Evolutionary conservation across 441 rosid genomes (phyloP), one percentile per base, ranked within the genome.

Genomic region (Syzygium syzygioides): DNA sequence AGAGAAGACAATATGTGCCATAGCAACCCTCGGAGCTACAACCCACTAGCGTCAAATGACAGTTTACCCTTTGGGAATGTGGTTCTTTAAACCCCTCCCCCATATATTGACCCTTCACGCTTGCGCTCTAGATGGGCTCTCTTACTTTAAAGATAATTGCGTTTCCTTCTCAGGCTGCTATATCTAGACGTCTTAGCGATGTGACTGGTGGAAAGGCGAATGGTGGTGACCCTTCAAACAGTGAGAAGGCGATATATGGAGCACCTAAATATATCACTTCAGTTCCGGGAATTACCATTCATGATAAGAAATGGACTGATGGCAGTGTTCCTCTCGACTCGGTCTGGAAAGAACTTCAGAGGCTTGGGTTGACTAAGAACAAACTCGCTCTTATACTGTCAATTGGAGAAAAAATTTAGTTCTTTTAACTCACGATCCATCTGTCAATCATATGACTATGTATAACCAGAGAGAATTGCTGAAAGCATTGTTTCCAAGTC

Each of bases 271-370:
- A 59, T 86, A 17, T 86, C 83, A 86, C 86, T 89, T 92, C 90
- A 88, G 91, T 92, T 89, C 89, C 89, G 45, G 97, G 95, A 41
- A 93, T 98, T 79, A 93, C 93, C 64, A 91, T 95, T 62, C 98
- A 96, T 88, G 99, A 96, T 71, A 92, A 90, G 95, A 98, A 95
- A 93, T 98, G 99, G 99, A 96, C 98, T 3, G 97, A 96, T 92
- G 98, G 97, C 60, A 96, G 97, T 87, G 92, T 95, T 88, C 89
- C 97, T 26, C 91, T 95, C 87, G 95, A 93, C 87, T 90, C 88
- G 1, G 92, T 96, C 68, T 94, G 97, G 60, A 86, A 92, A 48
- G 97, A 93, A 25, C 97, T 97, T 84, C 94, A 93, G 86, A 92
- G 59, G 89, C 96, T 95, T 88, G 97, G 94, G 48, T 23, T 34